Evolutionary conservation across 1,284 basidiomycete genomes (phyloP).

Genomic region (Ceratobasidium sp.): DNA sequence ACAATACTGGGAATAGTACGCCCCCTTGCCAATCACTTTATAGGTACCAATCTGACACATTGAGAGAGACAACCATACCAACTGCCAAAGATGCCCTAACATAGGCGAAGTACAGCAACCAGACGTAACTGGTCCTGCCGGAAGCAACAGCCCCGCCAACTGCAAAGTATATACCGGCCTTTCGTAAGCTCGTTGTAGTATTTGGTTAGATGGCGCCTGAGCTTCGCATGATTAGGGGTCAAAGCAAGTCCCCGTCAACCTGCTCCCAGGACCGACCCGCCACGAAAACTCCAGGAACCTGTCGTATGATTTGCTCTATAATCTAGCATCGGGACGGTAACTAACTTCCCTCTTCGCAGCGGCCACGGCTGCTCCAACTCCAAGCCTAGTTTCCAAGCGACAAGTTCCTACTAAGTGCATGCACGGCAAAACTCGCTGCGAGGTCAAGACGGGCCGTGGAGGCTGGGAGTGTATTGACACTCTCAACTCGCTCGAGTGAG

Average conservation of each 20-base stretch:
- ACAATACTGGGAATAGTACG: neutral
- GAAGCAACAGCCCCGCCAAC: neutral
- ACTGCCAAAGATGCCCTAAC: slow-evolving; percentile 5
- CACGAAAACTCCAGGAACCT: neutral
- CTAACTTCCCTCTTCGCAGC: neutral
- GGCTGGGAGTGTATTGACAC: slow-evolving; percentile 15
- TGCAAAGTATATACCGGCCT: neutral
- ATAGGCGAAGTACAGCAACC: neutral
- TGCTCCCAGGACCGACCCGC: neutral
- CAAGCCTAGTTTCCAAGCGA: neutral
- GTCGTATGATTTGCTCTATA: neutral
- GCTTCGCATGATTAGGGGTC: neutral
- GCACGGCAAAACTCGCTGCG: neutral
- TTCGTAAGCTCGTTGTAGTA: neutral
- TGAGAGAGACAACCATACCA: slow-evolving; percentile 7
- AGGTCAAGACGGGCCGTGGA: slow-evolving; percentile 17
- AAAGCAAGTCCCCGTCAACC: neutral
- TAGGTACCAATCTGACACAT: no score
- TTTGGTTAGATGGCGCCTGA: neutral
- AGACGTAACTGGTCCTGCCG: neutral
- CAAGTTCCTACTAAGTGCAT: neutral
- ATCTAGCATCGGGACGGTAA: neutral
- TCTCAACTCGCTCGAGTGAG: slow-evolving; percentile 14
- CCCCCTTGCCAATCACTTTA: no score
- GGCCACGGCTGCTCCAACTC: neutral